Conservation (phyloP, 2,329 filamentous ascomycete species). For the Graphiopsis chlorocephala region DNA sequence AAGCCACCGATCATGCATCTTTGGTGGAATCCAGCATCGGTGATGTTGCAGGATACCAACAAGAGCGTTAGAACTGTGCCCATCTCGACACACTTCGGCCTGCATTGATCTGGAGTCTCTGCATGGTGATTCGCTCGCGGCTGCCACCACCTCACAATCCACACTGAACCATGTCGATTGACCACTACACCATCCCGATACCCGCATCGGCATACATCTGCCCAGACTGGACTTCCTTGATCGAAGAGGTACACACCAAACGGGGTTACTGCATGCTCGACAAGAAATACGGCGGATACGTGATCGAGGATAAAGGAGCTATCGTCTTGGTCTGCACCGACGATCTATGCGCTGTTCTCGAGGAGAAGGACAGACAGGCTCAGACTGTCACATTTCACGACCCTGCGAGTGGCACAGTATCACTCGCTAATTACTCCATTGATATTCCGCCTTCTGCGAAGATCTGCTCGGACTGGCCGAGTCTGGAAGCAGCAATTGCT, state of each 20-base stretch:
- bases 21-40: background rate
- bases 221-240: background rate
- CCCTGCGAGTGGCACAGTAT: background rate
- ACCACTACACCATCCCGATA: background rate
- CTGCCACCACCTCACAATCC: background rate
- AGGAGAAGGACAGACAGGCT: background rate
- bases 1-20: background rate
- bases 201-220: background rate
- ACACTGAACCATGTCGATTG: background rate
- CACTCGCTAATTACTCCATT: background rate
- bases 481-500: background rate
- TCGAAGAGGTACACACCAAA: background rate
- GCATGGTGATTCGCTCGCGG: background rate
- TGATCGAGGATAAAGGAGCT: background rate
- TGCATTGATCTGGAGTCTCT: background rate
- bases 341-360: background rate
- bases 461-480: background rate
- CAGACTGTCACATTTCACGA: background rate
- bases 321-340: constrained; percentile 5
- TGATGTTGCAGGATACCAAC: background rate
- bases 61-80: background rate
- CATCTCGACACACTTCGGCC: background rate
- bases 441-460: background rate
- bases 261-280: background rate
- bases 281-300: background rate